These are phyloP conservation scores for Ustilago tritici DNA, from an alignment of 1,284 basidiomycete genomes.

Conservation along the genomic window DNA sequence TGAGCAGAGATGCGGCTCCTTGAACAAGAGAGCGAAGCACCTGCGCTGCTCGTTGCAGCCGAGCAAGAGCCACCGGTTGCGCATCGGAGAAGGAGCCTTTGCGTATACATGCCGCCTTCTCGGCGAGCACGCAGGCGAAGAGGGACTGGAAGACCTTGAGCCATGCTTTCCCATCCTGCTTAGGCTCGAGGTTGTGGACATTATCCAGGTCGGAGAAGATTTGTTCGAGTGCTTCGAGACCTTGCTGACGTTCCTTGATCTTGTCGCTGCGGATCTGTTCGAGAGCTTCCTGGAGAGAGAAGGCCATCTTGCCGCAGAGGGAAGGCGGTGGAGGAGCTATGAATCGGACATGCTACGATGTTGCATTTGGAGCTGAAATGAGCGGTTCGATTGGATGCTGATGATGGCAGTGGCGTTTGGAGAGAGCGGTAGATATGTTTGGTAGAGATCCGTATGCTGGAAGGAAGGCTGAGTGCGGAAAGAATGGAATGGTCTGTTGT, in stretches of 20 bases:
- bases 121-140: slow-evolving; percentile 77
- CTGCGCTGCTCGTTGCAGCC: slow-evolving; percentile 77
- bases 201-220: slow-evolving; percentile 75
- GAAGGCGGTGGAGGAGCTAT: background rate
- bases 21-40: slow-evolving; percentile 80
- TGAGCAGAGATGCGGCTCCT: slow-evolving; percentile 74
- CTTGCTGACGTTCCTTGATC: slow-evolving; percentile 80
- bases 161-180: slow-evolving; percentile 75
- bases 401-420: background rate
- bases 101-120: slow-evolving; percentile 75
- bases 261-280: slow-evolving; percentile 72
- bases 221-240: slow-evolving; percentile 75
- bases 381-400: background rate
- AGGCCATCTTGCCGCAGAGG: slow-evolving; percentile 31
- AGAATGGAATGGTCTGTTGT: background rate
- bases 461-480: background rate
- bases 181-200: slow-evolving; percentile 74
- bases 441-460: background rate
- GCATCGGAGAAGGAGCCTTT: slow-evolving; percentile 71
- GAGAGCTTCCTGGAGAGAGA: slow-evolving; percentile 50
- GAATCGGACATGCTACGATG: slow-evolving; percentile 10
- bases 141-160: slow-evolving; percentile 79
- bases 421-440: background rate
- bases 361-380: background rate
- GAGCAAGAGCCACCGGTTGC: slow-evolving; percentile 72